These are phyloP conservation scores for Coniochaeta sp. DNA, from an alignment of 2,329 filamentous ascomycete genomes.

Conservation along the genomic window DNA sequence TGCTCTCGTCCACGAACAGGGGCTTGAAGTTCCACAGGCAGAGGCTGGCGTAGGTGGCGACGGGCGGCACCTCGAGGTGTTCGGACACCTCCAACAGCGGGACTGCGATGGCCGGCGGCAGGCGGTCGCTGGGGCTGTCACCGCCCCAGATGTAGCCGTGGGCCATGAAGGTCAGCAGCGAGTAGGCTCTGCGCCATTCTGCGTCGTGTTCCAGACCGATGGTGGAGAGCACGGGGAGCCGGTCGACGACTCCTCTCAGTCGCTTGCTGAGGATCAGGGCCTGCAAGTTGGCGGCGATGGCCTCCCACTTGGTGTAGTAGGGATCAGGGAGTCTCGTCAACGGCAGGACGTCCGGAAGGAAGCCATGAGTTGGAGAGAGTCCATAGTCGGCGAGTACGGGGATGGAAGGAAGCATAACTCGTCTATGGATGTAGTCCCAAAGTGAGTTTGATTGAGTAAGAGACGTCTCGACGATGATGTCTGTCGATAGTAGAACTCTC, in stretches of 20 bases:
- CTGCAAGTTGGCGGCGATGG: conserved; percentile 77
- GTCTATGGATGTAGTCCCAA: too few species aligned
- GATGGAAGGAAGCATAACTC: conserved; percentile 50
- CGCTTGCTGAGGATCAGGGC: conserved; percentile 78
- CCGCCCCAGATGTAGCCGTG: conserved; percentile 97
- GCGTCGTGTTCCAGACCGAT: conserved; percentile 71
- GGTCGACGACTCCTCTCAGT: conserved; percentile 70
- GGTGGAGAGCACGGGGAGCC: conserved; percentile 76
- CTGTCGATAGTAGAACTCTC: background rate
- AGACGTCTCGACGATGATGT: too few species aligned
- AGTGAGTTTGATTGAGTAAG: too few species aligned
- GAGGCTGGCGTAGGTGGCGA: conserved; percentile 87
- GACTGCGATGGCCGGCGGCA: conserved; percentile 76
- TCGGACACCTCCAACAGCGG: conserved; percentile 72
- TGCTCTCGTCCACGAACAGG: conserved; percentile 72
- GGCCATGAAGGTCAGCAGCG: conserved; percentile 80
- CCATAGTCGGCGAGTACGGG: conserved; percentile 69
- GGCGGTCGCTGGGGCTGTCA: conserved; percentile 66
- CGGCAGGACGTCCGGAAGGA: conserved; percentile 76
- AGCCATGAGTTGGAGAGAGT: conserved; percentile 71
- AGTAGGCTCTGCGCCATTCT: conserved; percentile 93
- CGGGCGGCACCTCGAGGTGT: conserved; percentile 77
- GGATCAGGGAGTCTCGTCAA: conserved; percentile 74
- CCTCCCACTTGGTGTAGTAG: conserved; percentile 95
- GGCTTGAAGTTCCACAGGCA: conserved; percentile 97